Base-by-base conservation (phyloP, 2,329 filamentous ascomycete genomes). In the Colletotrichum trifolii region DNA sequence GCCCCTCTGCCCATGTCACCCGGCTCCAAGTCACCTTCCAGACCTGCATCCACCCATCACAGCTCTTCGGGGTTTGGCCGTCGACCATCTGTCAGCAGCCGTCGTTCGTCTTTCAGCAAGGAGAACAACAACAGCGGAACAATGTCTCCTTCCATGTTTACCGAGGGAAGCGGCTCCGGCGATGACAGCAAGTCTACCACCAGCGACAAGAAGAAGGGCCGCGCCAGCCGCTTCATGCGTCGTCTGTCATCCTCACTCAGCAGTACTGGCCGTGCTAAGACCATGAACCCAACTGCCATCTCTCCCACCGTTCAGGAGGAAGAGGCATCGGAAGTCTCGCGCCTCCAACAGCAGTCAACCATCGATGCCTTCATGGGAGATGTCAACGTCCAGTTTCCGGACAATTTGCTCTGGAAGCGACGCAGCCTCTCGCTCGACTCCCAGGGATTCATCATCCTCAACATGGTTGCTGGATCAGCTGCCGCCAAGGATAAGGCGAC, bases 361-460 rank as follows among this genome's bases (percentile, higher is more conserved):
- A 80, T 89, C 56, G 83, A 90, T 34, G 83, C 92, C 4, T 89
- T 91, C 67, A 86, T 97, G 76, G 93, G 94, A 53, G 93, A 97
- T 73, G 90, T 99, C 68, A 98, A 99, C 72, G 92, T 98, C 10
- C 96, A 99, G 75, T 97, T 99, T 75, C 96, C 96, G 0, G 95
- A 98, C 74, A 97, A 93, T 59, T 84, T 99, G 50, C 85, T 99
- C 11, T 99, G 96, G 96, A 99, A 98, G 81, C 91, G 95, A 59
- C 89, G 96, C 66, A 94, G 91, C 72, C 89, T 97, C 78, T 91
- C 91, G 69, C 87, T 99, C 61, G 94, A 98, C 76, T 88, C 89
- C 8, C 85, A 91, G 66, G 96, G 95, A 15, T 94, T 91, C 77
- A 81, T 99, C 43, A 89, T 97, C 63, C 85, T 99, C 67, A 92